Evolutionary conservation across 129 eudicot genomes (phyloP).

Genomic region (Artemisia argyi): DNA sequence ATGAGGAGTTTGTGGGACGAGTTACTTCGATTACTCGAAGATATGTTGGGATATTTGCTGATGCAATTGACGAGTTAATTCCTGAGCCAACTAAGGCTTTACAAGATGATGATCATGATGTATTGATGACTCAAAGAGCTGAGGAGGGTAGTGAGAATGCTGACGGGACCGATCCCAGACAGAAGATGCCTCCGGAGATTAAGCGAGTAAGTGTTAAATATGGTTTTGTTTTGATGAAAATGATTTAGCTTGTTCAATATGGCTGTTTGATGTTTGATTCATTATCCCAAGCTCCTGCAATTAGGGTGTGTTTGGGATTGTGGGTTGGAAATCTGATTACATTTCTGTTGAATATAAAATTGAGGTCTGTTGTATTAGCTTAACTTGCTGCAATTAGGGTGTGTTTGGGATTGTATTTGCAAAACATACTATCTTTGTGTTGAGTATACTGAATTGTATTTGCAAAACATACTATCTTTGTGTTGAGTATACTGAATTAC

Average conservation of each 20-base stretch:
- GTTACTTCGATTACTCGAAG: conserved; percentile 79
- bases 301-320: no score
- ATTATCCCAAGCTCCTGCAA: no score
- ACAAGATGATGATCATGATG: conserved; percentile 81
- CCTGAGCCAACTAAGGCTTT: conserved; percentile 94
- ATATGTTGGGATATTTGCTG: conserved; percentile 76
- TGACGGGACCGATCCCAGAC: conserved; percentile 68
- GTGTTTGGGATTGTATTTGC: no score
- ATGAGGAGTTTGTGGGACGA: conserved; percentile 80
- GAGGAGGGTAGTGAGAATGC: conserved; percentile 73
- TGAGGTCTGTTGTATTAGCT: no score
- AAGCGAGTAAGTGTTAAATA: conserved; percentile 71
- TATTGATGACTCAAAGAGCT: conserved; percentile 85
- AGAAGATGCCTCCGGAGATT: conserved; percentile 90
- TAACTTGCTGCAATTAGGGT: no score
- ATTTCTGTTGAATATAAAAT: no score
- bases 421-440: no score
- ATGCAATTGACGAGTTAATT: conserved; percentile 81
- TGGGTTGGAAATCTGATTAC: no score
- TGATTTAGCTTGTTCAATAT: neutral
- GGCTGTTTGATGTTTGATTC: no score
- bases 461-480: no score
- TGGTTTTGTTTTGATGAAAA: neutral
- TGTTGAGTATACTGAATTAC: no score
- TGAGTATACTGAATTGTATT: no score